Evolutionary conservation across 148 eudicot genomes (phyloP).

Genomic region (Polygonum maritimum): DNA sequence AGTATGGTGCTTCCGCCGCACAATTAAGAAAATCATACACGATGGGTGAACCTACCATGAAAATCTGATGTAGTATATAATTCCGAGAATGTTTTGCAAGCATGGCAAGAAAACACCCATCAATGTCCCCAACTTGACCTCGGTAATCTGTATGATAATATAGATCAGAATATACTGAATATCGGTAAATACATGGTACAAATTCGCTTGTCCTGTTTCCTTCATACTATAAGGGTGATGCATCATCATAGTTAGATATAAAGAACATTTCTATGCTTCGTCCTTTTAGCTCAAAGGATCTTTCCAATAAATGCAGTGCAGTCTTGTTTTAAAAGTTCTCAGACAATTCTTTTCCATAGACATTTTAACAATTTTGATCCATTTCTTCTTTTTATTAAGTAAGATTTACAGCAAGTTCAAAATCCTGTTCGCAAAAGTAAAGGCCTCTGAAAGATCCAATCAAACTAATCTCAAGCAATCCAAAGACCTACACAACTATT

Average conservation of each 20-base stretch:
- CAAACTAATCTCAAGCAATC: not conserved
- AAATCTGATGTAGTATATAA: constrained; percentile 92
- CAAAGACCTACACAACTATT: not conserved
- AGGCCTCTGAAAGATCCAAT: not conserved
- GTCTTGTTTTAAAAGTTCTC: not conserved
- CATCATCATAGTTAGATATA: not conserved
- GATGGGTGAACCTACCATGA: constrained; percentile 47
- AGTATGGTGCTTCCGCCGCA: not conserved
- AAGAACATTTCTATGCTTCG: not conserved
- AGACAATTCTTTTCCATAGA: not conserved
- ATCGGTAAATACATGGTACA: not conserved
- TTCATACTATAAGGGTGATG: not conserved
- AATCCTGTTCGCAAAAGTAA: not conserved
- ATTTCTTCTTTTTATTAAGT: not conserved
- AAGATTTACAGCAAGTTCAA: not conserved
- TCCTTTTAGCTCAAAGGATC: not conserved
- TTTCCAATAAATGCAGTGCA: not conserved
- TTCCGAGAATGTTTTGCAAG: constrained; percentile 92
- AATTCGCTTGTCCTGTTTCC: not conserved
- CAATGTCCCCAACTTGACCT: constrained; percentile 72
- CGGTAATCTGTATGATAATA: constrained; percentile 37
- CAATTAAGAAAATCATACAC: not conserved
- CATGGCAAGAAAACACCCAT: constrained; percentile 99
- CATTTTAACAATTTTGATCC: not conserved
- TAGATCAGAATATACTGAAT: constrained; percentile 3